Evolutionary conservation across 495 filamentous ascomycete species (phyloP), one percentile per base, ranked within the genome.

Genomic region (Penicillium chermesinum): DNA sequence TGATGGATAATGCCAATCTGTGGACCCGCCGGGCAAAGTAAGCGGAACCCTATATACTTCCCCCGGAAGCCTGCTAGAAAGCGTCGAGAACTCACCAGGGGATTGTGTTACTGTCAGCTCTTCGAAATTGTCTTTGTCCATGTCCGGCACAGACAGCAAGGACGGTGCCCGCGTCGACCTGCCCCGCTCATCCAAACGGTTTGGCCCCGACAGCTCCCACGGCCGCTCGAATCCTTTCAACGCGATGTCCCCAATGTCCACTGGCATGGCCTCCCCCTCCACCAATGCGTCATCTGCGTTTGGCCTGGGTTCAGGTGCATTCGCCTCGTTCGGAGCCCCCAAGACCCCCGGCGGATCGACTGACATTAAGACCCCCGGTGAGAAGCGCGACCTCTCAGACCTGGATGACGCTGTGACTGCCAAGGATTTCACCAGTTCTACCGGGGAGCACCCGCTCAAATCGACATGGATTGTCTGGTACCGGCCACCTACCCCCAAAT

Each of bases 381-480:
- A 90, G 57, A 86, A 82, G 50, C 76, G 81, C 40, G 82, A 83
- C 12, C 63, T 66, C 38, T 64, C 71, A 1, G 78, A 83, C 55
- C 83, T 81, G 65, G 77, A 74, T 30, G 70, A 77, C 52, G 78
- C 77, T 62, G 69, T 76, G 41, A 61, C 66, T 14, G 73, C 56
- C 38, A 74, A 76, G 56, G 64, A 38, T 12, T 41, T 61, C 39
- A 51, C 72, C 18, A 74, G 73, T 49, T 42, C 49, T 21, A 67
- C 69, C 9, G 66, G 59, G 35, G 73, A 74, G 46, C 85, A 89
- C 65, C 73, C 72, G 35, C 70, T 98, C 52, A 91, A 87, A 64
- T 82, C 89, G 62, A 86, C 81, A 41, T 98, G 93, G 93, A 85
- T 95, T 7, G 88, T 98, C 57, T 96, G 91, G 89, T 98, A 94